Percentiles rank a stretch among this genome's conserved stretches.
These are phyloP conservation scores for Glycyrrhiza uralensis DNA, from an alignment of 306 rosid species.

Conservation along the genomic window DNA sequence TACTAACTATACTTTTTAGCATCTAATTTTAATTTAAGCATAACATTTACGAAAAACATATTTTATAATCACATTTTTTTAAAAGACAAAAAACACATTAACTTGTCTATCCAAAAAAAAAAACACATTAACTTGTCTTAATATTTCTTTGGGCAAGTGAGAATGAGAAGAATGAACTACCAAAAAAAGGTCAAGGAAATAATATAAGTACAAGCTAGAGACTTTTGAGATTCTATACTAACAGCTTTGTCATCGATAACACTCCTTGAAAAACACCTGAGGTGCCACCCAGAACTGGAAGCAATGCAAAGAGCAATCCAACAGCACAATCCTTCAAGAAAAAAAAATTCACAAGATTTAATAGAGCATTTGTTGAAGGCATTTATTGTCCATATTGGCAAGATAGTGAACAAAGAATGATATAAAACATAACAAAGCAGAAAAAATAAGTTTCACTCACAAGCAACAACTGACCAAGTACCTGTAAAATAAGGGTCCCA, in stretches of 20 bases:
- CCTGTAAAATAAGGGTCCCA: constrained; percentile 95
- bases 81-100: constrained; percentile 17
- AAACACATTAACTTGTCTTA: constrained; percentile 3
- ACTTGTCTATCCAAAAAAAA: no score
- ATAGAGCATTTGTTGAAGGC: constrained; percentile 20
- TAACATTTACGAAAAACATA: not conserved
- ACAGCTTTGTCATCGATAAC: constrained; percentile 89
- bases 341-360: constrained; percentile 29
- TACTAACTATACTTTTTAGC: not conserved
- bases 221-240: constrained; percentile 54
- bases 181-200: not conserved
- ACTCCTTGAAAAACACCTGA: constrained; percentile 94
- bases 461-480: constrained; percentile 23
- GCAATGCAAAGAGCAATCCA: constrained; percentile 97
- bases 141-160: constrained; percentile 17
- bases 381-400: constrained; percentile 7
- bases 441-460: not conserved
- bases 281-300: constrained; percentile 93
- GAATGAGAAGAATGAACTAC: constrained; percentile 8
- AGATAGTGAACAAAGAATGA: constrained; percentile 2
- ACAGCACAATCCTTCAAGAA: constrained; percentile 85
- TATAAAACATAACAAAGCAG: not conserved
- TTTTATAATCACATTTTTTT: not conserved
- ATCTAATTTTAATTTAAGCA: not conserved
- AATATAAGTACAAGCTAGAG: constrained; percentile 53